Evolutionary conservation across 2,329 filamentous ascomycete species (phyloP).

Genomic region (Cladophialophora exuberans): DNA sequence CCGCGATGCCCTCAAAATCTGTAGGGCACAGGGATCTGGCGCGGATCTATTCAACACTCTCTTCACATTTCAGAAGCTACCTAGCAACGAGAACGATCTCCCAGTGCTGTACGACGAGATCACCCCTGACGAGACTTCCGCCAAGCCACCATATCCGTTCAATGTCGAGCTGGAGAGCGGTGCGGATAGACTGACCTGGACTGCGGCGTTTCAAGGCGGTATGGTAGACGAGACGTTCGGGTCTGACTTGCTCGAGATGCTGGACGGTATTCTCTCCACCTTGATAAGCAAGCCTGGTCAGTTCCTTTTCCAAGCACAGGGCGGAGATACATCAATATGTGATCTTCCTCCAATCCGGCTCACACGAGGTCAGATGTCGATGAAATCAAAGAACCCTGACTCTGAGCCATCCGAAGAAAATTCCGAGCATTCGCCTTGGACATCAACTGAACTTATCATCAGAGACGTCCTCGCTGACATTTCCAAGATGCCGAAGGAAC

Average conservation of each 20-base stretch:
- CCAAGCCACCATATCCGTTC: conserved; percentile 78
- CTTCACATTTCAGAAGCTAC: conserved; percentile 67
- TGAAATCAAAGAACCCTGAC: neutral
- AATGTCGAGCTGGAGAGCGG: conserved; percentile 78
- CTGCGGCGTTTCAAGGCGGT: conserved; percentile 68
- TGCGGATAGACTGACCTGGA: conserved; percentile 64
- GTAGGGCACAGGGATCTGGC: conserved; percentile 43
- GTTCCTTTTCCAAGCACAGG: conserved; percentile 50
- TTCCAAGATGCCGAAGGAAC: conserved; percentile 60
- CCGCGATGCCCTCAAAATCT: conserved; percentile 65
- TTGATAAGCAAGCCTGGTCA: conserved; percentile 56
- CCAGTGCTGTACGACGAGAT: conserved; percentile 63
- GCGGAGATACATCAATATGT: conserved; percentile 58
- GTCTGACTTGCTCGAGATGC: conserved; percentile 55
- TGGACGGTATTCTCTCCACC: conserved; percentile 63
- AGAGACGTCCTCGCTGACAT: conserved; percentile 56
- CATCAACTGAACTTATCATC: conserved; percentile 44
- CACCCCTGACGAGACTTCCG: conserved; percentile 51
- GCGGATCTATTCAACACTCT: conserved; percentile 61
- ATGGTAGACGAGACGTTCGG: conserved; percentile 55
- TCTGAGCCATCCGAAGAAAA: neutral
- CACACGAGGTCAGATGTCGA: too few relatives aligned
- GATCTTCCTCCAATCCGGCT: conserved; percentile 49
- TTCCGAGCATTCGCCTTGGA: conserved; percentile 32
- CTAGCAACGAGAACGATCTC: conserved; percentile 37